phyloP scores from a whole-genome alignment of 2,329 filamentous ascomycete species.

The Penicillium sp. region DNA sequence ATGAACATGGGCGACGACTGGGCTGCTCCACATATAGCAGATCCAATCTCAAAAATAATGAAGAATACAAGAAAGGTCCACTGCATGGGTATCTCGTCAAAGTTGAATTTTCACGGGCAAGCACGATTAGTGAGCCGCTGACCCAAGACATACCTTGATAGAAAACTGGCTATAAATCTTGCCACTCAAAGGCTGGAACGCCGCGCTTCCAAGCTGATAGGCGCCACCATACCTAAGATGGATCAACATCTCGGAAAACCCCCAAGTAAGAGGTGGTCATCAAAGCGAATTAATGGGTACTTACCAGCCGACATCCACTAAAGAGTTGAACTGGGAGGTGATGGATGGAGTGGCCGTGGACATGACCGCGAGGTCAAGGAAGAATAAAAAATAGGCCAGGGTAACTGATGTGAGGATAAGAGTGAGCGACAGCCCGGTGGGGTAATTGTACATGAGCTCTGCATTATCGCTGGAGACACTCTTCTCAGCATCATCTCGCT shows the following conservation, averaged over 20 bases:
- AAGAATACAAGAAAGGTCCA: slow-evolving; percentile 33
- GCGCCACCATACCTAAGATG: slow-evolving; percentile 8
- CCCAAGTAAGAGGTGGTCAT: too few species aligned
- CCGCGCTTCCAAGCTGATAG: slow-evolving; percentile 25
- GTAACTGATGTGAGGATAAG: slow-evolving; percentile 26
- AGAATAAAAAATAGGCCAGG: slow-evolving; percentile 25
- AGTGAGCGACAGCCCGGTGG: slow-evolving; percentile 14
- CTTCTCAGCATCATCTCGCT: too few species aligned
- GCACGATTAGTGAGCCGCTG: too few species aligned
- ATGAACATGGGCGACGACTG: slow-evolving; percentile 31
- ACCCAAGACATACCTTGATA: slow-evolving; percentile 14
- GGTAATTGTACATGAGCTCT: neutral
- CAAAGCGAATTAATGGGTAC: neutral
- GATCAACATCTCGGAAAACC: neutral
- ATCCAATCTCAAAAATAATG: slow-evolving; percentile 33
- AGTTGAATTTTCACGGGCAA: neutral
- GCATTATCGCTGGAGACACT: neutral
- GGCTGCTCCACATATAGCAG: slow-evolving; percentile 24
- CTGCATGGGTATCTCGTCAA: slow-evolving; percentile 13
- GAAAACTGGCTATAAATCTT: slow-evolving; percentile 26
- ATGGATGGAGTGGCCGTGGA: slow-evolving; percentile 26
- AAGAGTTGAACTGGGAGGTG: slow-evolving; percentile 25
- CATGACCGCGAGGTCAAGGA: slow-evolving; percentile 24
- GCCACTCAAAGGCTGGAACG: slow-evolving; percentile 27
- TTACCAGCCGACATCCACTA: slow-evolving; percentile 25